Evolutionary conservation across 257 asterid genomes (phyloP).

Genomic region (Solanum ossicruentum): DNA sequence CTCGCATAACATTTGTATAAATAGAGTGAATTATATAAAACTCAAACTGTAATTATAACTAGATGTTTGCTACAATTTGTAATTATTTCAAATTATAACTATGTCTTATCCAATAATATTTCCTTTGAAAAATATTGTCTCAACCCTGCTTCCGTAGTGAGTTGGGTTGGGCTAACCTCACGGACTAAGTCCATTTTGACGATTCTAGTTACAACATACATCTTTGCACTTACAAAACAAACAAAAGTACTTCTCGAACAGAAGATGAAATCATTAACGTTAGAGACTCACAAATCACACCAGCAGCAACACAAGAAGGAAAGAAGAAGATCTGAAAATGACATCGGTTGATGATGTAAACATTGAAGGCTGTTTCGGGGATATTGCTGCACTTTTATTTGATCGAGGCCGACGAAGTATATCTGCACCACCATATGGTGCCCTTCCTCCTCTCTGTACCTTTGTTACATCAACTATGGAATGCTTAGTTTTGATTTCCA

Average conservation of each 20-base stretch:
- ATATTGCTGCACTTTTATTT: neutral
- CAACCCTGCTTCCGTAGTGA: no score
- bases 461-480: slow-evolving; percentile 2
- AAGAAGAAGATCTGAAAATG: slow-evolving; percentile 3
- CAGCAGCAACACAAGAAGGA: neutral
- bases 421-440: slow-evolving; percentile 33
- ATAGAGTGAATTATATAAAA: no score
- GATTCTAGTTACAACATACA: neutral
- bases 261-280: neutral
- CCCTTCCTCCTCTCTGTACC: slow-evolving; percentile 22
- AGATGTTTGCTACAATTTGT: no score
- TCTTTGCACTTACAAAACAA: neutral
- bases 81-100: no score
- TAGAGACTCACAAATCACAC: neutral
- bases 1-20: no score
- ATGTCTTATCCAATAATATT: no score
- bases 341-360: neutral
- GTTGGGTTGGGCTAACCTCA: no score
- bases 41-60: no score
- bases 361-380: neutral
- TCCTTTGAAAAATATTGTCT: no score
- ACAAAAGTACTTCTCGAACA: neutral
- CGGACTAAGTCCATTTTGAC: no score
- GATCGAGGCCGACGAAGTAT: slow-evolving; percentile 16
- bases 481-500: neutral